A percentile compares a stretch with the other conserved stretches of the same genome.
Conservation (phyloP, 352 stramenopile species). For the Nothophytophthora sp. region DNA sequence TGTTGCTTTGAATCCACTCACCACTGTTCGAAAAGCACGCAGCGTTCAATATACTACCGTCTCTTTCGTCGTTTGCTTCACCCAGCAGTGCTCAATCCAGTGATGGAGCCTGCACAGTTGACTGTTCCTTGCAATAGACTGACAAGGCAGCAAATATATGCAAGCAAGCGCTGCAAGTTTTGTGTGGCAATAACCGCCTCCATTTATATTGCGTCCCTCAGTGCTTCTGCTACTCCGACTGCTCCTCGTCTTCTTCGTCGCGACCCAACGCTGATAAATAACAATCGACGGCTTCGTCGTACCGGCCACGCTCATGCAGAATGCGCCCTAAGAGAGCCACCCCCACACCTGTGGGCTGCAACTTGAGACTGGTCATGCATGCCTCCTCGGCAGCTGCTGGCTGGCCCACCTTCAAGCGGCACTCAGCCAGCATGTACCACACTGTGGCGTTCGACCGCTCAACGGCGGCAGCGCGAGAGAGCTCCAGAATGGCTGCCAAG, state of each 20-base stretch:
- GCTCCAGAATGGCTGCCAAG: conserved; percentile 61
- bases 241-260: conserved; percentile 32
- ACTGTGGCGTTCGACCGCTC: conserved; percentile 50
- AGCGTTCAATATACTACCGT: too few relatives aligned
- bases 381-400: conserved; percentile 50
- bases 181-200: too few relatives aligned
- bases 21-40: too few relatives aligned
- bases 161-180: too few relatives aligned
- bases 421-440: conserved; percentile 62
- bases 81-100: too few relatives aligned
- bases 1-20: too few relatives aligned
- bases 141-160: too few relatives aligned
- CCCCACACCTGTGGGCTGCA: conserved; percentile 32
- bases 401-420: conserved; percentile 48
- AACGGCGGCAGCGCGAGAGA: conserved; percentile 43
- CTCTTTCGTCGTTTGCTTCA: too few relatives aligned
- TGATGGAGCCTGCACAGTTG: too few relatives aligned
- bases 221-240: conserved; percentile 34
- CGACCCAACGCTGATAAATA: conserved; percentile 63
- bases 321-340: conserved; percentile 55
- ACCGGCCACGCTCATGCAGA: conserved; percentile 46
- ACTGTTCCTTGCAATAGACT: too few relatives aligned
- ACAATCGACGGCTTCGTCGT: conserved; percentile 61
- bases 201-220: conserved; percentile 5
- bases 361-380: conserved; percentile 55